Conservation (phyloP, 495 filamentous ascomycete genomes). For the Aspergillus wentii region DNA sequence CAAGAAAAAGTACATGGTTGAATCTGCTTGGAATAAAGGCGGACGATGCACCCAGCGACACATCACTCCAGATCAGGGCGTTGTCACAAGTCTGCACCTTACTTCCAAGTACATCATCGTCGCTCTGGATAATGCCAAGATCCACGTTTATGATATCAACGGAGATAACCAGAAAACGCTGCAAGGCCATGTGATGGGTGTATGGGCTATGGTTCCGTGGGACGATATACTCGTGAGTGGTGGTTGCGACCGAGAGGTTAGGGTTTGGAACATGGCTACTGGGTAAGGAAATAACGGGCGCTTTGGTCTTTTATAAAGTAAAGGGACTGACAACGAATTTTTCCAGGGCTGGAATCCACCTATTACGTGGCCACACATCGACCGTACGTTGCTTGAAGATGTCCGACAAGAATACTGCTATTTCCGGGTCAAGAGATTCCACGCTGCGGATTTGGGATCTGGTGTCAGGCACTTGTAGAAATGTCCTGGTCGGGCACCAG, state of each 20-base stretch:
- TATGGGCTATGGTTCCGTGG: slow-evolving; percentile 99
- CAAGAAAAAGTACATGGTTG: slow-evolving; percentile 94
- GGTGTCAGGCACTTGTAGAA: slow-evolving; percentile 74
- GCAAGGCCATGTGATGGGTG: slow-evolving; percentile 95
- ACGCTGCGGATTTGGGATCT: slow-evolving; percentile 96
- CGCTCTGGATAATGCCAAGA: slow-evolving; percentile 95
- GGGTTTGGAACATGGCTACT: slow-evolving; percentile 95
- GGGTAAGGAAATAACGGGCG: slow-evolving; percentile 64
- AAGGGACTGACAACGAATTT: not conserved
- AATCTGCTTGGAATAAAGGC: slow-evolving; percentile 92
- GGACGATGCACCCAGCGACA: slow-evolving; percentile 72
- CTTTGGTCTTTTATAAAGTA: not conserved
- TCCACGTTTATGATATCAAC: slow-evolving; percentile 93
- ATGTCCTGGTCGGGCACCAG: slow-evolving; percentile 92
- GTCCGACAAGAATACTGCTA: slow-evolving; percentile 87
- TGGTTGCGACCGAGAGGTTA: slow-evolving; percentile 92
- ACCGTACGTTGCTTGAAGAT: slow-evolving; percentile 97
- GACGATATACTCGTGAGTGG: slow-evolving; percentile 93
- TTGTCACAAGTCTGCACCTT: slow-evolving; percentile 92
- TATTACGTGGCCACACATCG: slow-evolving; percentile 88
- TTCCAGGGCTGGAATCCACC: slow-evolving; percentile 64
- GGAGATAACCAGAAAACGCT: slow-evolving; percentile 84
- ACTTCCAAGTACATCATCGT: slow-evolving; percentile 96
- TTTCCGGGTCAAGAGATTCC: slow-evolving; percentile 93
- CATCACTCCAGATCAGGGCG: slow-evolving; percentile 91